Evolutionary conservation across 2,329 filamentous ascomycete species (phyloP), one percentile per base, ranked within the genome.

Genomic region (Fusarium sp.): DNA sequence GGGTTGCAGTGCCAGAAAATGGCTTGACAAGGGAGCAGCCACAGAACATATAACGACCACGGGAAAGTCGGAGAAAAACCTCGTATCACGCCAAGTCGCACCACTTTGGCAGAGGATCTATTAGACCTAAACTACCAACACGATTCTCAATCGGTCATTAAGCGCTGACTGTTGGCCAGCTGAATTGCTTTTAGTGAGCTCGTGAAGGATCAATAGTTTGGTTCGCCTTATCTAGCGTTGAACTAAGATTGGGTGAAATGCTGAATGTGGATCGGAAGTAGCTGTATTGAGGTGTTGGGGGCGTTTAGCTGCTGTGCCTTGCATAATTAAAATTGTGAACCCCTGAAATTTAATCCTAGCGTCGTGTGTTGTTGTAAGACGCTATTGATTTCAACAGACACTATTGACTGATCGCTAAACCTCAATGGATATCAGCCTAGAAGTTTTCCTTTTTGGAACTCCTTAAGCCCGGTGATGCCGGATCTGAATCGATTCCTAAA

Each of bases 121-220:
- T 28, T 28, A 22, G 45, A 28, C 20, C 45, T 3, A 11, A 28
- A 28, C 26, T 7, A 6, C 26, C 26, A 17, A 24, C 12, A 6
- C 5, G 8, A 32, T 14, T 60, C 45, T 32, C 14, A 41, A 32
- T 32, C 22, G 26, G 26, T 26, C 17, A 3, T 48, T 11, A 24
- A 20, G 8, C 17, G 26, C 24, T 36, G 12, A 22, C 32, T 63
- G 2, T 15, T 47, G 4, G 3, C 35, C 10, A 62, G 56, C 61
- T 54, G 57, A 54, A 60, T 22, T 22, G 17, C 6, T 8, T 32
- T 54, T 60, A 28, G 24, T 30, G 28, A 38, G 17, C 42, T 50
- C 28, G n/a, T 20, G 55, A 30, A 62, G 56, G 61, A 64, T 62
- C 61, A 22, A 64, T 64, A 64, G 11, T 28, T n/a, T 12, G 9